Evolutionary conservation across 768 basidiomycete genomes (phyloP).

Genomic region (Strobilomyces dryophilus): DNA sequence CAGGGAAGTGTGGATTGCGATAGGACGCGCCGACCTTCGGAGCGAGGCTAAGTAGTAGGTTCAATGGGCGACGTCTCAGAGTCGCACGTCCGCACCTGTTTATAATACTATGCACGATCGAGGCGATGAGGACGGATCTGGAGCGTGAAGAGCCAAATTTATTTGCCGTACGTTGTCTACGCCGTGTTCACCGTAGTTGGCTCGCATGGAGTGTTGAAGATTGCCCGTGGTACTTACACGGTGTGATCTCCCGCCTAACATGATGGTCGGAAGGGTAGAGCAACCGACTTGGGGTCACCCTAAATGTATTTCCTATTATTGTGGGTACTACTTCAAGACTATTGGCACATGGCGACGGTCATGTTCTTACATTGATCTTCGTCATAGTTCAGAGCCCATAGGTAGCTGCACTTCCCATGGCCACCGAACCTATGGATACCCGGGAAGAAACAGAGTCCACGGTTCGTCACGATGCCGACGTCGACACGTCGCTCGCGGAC

Average conservation of each 20-base stretch:
- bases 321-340: too few species aligned
- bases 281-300: neutral
- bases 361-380: neutral
- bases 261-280: neutral
- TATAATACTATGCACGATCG: slow-evolving; percentile 22
- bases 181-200: slow-evolving; percentile 50
- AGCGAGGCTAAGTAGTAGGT: neutral
- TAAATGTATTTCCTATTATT: too few species aligned
- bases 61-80: neutral
- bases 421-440: slow-evolving; percentile 6
- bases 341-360: slow-evolving; percentile 6
- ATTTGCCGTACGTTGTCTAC: slow-evolving; percentile 49
- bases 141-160: neutral
- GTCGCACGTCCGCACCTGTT: slow-evolving; percentile 17
- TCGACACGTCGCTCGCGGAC: slow-evolving; percentile 1
- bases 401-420: slow-evolving; percentile 7
- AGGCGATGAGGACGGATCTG: slow-evolving; percentile 1
- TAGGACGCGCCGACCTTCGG: slow-evolving; percentile 57
- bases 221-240: slow-evolving; percentile 23
- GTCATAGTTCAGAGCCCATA: neutral
- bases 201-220: slow-evolving; percentile 42
- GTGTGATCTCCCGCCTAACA: slow-evolving; percentile 17
- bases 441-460: slow-evolving; percentile 6
- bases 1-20: slow-evolving; percentile 71
- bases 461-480: slow-evolving; percentile 6